A percentile compares a stretch with the other conserved stretches of the same genome.
phyloP scores from a whole-genome alignment of 2,329 filamentous ascomycete species.

The Arthroderma sp. region DNA sequence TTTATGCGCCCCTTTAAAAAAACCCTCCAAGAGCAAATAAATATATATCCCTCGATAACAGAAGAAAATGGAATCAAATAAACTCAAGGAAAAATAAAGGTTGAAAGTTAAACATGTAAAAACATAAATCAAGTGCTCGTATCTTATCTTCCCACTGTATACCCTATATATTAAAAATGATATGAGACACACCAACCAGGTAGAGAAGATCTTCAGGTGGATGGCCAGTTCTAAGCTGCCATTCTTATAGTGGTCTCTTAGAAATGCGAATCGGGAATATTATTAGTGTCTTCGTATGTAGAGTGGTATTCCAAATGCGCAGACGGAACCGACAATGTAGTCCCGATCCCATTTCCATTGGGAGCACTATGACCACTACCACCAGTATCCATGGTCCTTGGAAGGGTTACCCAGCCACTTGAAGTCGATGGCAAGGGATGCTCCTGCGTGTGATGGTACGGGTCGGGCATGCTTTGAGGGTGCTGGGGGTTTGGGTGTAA shows the following conservation, averaged over 20 bases:
- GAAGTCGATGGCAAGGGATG: slow-evolving; percentile 17
- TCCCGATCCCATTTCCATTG: not conserved
- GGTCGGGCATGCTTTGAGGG: slow-evolving; percentile 5
- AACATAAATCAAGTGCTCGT: not conserved
- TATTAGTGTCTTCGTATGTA: slow-evolving; percentile 9
- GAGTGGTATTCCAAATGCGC: slow-evolving; percentile 19
- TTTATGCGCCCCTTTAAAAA: no score
- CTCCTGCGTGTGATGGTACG: slow-evolving; percentile 16
- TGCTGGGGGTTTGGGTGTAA: slow-evolving; percentile 8
- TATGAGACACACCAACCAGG: no score
- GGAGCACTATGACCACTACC: not conserved
- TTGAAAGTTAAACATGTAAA: not conserved
- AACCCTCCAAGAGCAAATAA: not conserved
- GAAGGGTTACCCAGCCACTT: slow-evolving; percentile 7
- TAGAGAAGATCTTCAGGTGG: no score
- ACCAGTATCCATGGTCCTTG: slow-evolving; percentile 3
- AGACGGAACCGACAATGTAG: slow-evolving; percentile 8
- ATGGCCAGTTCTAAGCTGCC: no score
- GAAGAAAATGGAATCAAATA: not conserved
- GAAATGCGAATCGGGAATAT: slow-evolving; percentile 9
- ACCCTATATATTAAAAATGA: not conserved
- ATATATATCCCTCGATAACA: not conserved
- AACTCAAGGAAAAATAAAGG: not conserved
- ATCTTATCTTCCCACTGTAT: not conserved
- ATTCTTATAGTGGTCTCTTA: not conserved